Evolutionary conservation across 2,329 filamentous ascomycete genomes (phyloP), one percentile per base, ranked within the genome.

Genomic region (Botrytis medusae): DNA sequence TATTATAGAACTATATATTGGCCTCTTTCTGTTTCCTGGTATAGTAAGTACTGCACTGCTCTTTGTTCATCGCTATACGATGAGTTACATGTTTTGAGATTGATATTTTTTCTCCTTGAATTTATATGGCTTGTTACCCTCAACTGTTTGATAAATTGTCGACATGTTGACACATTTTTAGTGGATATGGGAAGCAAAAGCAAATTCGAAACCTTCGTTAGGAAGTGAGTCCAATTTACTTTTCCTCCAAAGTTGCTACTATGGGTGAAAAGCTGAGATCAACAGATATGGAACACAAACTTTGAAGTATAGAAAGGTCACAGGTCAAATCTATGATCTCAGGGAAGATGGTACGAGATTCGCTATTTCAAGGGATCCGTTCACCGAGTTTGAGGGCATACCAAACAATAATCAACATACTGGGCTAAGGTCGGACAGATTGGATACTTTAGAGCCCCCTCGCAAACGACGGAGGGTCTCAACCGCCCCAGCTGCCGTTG

Each of bases 361-460:
- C n/a, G 2, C 7, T 6, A 4, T 0, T 34, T 4, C 4, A 7
- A 44, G 37, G 44, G 16, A 61, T n/a, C 42, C 69, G 6, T 71
- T 62, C 4, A 34, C n/a, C 44, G 69, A 71, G 18, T 71, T 71
- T 32, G 57, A 63, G 32, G 69, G 69, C 9, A 61, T 71, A 18
- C 42, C 54, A 44, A 48, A n/a, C 9, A n/a, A 34, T 9, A 12
- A n/a, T 18, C n/a, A 32, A n/a, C n/a, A 37, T 29, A 9, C 22
- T 9, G n/a, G 9, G 22, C 4, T 9, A 3, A 32, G 42, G 48
- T 44, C n/a, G 29, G 29, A 61, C 34, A 71, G 25, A 51, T 46
- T 40, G 32, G 32, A 51, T 12, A 29, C 7, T n/a, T 37, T 22
- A 48, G 20, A 63, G 29, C 32, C 40, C 32, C 34, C 20, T 71